These are phyloP conservation scores for Aureobasidium leucospermi DNA, from an alignment of 2,329 filamentous ascomycete genomes.

Conservation along the genomic window DNA sequence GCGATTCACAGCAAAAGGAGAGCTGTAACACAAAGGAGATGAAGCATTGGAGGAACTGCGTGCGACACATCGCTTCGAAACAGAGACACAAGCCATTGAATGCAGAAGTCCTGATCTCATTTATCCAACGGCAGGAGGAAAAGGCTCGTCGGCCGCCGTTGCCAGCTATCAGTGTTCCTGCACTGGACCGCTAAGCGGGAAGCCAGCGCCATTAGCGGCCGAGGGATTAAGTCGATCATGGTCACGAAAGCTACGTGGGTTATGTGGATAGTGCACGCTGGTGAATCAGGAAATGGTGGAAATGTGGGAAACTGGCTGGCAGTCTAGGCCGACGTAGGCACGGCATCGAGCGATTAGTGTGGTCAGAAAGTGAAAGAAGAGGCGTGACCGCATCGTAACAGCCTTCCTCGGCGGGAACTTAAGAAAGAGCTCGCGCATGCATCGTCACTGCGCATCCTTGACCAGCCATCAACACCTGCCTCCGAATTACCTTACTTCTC, in stretches of 20 bases:
- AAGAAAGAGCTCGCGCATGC: slow-evolving; percentile 1
- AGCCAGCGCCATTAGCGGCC: slow-evolving; percentile 4
- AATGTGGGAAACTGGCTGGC: slow-evolving; percentile 7
- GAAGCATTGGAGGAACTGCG: not conserved
- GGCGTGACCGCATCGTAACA: slow-evolving; percentile 1
- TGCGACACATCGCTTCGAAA: not conserved
- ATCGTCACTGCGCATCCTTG: slow-evolving; percentile 5
- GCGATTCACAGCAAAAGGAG: not conserved
- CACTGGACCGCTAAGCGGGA: not conserved
- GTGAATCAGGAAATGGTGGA: slow-evolving; percentile 4
- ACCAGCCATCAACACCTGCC: slow-evolving; percentile 9
- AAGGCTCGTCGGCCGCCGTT: not conserved
- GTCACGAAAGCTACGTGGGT: slow-evolving; percentile 2
- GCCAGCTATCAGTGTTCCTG: not conserved
- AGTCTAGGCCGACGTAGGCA: slow-evolving; percentile 1
- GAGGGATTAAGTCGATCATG: slow-evolving; percentile 6
- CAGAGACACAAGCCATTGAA: not conserved
- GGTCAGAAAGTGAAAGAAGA: not conserved
- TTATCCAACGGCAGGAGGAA: not conserved
- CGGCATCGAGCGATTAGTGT: not conserved
- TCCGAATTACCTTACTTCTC: not conserved
- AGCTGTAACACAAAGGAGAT: not conserved
- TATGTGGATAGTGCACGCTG: not conserved
- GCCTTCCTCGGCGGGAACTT: not conserved
- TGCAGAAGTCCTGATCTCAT: slow-evolving; percentile 10